A percentile compares a stretch with the other conserved stretches of the same genome.
Evolutionary conservation across 2,329 filamentous ascomycete genomes (phyloP).

Genomic region (Fusarium newnesense): DNA sequence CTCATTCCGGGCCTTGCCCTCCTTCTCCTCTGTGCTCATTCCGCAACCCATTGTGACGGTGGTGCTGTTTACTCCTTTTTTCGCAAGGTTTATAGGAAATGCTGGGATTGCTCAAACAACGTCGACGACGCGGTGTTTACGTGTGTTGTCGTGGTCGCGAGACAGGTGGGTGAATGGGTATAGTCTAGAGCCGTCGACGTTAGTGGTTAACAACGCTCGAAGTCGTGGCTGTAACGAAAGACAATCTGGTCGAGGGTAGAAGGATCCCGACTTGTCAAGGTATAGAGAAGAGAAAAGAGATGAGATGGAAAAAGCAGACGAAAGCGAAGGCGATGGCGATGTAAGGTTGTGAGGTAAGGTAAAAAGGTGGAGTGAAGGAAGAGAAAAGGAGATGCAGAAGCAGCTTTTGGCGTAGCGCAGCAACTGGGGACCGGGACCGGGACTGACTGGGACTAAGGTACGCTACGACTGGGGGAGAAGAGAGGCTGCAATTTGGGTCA

Average conservation of each 20-base stretch:
- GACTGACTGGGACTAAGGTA: not conserved
- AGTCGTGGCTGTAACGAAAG: constrained; percentile 36
- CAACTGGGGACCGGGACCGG: constrained; percentile 17
- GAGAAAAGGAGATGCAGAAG: constrained; percentile 46
- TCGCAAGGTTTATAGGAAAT: constrained; percentile 23
- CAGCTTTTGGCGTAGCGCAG: constrained; percentile 45
- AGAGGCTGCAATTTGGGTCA: constrained; percentile 46
- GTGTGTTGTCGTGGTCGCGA: constrained; percentile 32
- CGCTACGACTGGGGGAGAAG: constrained; percentile 23
- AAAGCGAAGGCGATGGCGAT: constrained; percentile 38
- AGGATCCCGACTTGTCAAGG: constrained; percentile 31
- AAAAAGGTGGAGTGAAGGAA: constrained; percentile 41
- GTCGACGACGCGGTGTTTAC: constrained; percentile 34
- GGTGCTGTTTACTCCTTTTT: constrained; percentile 37
- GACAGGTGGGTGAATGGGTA: not conserved
- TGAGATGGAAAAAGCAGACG: constrained; percentile 30
- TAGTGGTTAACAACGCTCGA: constrained; percentile 31
- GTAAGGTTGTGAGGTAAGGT: constrained; percentile 36
- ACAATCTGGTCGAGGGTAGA: constrained; percentile 22
- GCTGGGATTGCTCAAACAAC: constrained; percentile 16
- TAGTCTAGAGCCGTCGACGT: constrained; percentile 30
- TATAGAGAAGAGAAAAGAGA: constrained; percentile 38
- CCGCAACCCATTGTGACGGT: constrained; percentile 94
- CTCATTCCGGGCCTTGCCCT: constrained; percentile 99
- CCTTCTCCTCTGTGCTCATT: constrained; percentile 99